These are phyloP conservation scores for Carex kokanica DNA, from an alignment of 176 grass and related monocot genomes.

Conservation along the genomic window DNA sequence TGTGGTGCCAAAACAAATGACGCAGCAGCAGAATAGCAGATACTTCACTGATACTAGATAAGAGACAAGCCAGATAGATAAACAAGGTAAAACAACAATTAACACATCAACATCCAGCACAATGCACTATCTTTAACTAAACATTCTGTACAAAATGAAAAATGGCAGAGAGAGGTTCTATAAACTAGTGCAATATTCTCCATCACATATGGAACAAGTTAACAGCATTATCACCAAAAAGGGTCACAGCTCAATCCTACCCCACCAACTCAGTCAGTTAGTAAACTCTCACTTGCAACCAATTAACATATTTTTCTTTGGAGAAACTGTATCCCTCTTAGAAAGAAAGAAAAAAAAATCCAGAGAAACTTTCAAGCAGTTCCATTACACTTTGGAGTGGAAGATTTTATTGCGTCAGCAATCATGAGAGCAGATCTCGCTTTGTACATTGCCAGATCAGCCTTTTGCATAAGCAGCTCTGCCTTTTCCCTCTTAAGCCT, in stretches of 20 bases:
- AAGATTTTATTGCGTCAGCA: slow-evolving; percentile 42
- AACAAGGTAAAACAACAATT: not conserved
- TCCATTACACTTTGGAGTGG: slow-evolving; percentile 43
- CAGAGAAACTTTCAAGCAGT: slow-evolving; percentile 30
- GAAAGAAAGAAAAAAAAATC: slow-evolving; percentile 2
- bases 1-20: not conserved
- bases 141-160: slow-evolving; percentile 54
- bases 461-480: too few relatives aligned
- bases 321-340: slow-evolving; percentile 26
- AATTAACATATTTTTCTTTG: slow-evolving; percentile 12
- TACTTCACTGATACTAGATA: not conserved
- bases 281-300: slow-evolving; percentile 27
- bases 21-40: not conserved
- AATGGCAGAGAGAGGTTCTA: not conserved
- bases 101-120: too few relatives aligned
- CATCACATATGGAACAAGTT: not conserved
- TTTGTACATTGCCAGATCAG: too few relatives aligned
- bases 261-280: not conserved
- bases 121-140: slow-evolving; percentile 5
- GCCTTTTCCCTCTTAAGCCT: too few relatives aligned
- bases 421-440: too few relatives aligned
- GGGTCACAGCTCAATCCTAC: slow-evolving; percentile 4
- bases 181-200: not conserved
- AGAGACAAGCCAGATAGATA: not conserved
- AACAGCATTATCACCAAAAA: slow-evolving; percentile 22